phyloP scores from a whole-genome alignment of 495 filamentous ascomycete species.

The Aspergillus ellipticus region DNA sequence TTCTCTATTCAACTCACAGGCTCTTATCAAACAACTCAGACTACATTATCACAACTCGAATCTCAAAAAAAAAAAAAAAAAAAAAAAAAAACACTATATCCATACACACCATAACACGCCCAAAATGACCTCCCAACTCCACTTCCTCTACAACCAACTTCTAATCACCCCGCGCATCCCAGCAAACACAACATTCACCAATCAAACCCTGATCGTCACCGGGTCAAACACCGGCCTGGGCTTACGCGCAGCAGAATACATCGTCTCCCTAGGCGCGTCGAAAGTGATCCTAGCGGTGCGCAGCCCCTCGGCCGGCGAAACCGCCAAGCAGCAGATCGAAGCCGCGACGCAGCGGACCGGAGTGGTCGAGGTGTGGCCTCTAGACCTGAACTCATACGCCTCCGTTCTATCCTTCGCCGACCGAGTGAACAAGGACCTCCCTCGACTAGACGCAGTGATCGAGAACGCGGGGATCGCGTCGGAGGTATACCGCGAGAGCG shows the following conservation, averaged over 20 bases:
- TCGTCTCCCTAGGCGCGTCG: conserved; percentile 42
- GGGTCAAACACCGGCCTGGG: conserved; percentile 54
- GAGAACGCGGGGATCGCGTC: conserved; percentile 45
- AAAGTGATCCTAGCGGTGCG: conserved; percentile 55
- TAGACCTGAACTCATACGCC: conserved; percentile 47
- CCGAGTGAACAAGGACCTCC: conserved; percentile 26
- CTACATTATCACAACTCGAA: too few species aligned
- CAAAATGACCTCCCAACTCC: background rate
- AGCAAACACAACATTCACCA: conserved; percentile 29
- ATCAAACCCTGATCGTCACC: conserved; percentile 49
- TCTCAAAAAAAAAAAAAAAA: too few species aligned
- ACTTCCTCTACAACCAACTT: conserved; percentile 45
- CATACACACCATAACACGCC: background rate
- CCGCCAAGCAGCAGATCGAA: conserved; percentile 32
- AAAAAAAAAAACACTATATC: too few species aligned
- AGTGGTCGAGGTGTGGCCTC: conserved; percentile 49
- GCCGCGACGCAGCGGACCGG: conserved; percentile 27
- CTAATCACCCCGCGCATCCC: conserved; percentile 37
- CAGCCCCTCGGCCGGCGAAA: conserved; percentile 42
- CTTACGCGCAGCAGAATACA: conserved; percentile 43
- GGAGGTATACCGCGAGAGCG: conserved; percentile 18
- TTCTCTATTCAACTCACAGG: too few species aligned
- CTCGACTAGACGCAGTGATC: conserved; percentile 38
- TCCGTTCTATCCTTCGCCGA: conserved; percentile 39
- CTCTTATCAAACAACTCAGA: too few species aligned